Conservation (phyloP, 805 yeast genomes). For the Myxozyma lipomycoides region DNA sequence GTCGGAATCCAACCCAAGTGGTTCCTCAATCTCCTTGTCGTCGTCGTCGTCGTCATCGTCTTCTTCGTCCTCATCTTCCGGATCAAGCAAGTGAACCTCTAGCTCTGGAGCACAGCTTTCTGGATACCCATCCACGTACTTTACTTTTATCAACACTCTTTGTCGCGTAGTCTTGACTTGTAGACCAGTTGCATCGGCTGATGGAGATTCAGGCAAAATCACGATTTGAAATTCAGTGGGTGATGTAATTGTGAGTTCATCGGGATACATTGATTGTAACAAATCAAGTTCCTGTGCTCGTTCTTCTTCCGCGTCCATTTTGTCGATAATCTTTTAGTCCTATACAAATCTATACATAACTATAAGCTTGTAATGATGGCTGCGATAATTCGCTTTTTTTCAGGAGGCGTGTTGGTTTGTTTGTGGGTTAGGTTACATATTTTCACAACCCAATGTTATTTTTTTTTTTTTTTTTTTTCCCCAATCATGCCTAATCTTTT, state of each 20-base stretch:
- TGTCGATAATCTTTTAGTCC: background rate
- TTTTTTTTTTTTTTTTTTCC: background rate
- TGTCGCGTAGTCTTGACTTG: slow-evolving; percentile 40
- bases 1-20: slow-evolving; percentile 28
- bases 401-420: background rate
- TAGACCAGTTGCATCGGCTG: slow-evolving; percentile 36
- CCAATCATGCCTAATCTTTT: too few species aligned
- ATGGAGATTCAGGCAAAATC: slow-evolving; percentile 59
- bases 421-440: background rate
- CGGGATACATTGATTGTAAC: slow-evolving; percentile 87
- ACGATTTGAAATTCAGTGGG: slow-evolving; percentile 54
- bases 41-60: slow-evolving; percentile 48
- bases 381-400: too few species aligned
- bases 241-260: slow-evolving; percentile 57
- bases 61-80: slow-evolving; percentile 43
- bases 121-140: slow-evolving; percentile 77
- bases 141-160: slow-evolving; percentile 53
- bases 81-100: slow-evolving; percentile 37
- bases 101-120: slow-evolving; percentile 63
- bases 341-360: too few species aligned
- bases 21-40: slow-evolving; percentile 47
- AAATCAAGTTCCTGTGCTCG: slow-evolving; percentile 88
- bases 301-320: slow-evolving; percentile 76
- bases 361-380: too few species aligned
- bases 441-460: background rate